Base-by-base conservation (phyloP, 805 yeast species). In the Kuraishia molischiana region DNA sequence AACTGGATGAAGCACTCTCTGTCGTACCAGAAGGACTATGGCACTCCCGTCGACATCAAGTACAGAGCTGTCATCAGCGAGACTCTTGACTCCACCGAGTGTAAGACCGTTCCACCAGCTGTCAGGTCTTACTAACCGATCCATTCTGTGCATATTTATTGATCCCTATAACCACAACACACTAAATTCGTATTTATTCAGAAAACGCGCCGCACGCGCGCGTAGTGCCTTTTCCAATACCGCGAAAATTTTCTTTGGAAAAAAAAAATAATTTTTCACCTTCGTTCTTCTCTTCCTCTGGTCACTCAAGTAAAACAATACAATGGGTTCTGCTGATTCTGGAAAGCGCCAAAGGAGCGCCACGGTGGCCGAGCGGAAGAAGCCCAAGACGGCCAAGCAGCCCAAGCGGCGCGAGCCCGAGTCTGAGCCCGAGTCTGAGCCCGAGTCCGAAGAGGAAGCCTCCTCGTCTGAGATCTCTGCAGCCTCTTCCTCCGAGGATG, bases 1-100 rank as follows among this genome's bases (percentile, higher is more conserved):
- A 72, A 87, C 74, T 90, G 98, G 98, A 86, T 85, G 90, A 92
- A 90, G 71, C 98, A 90, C 67, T 73, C 97, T 36, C 69, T 90
- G 58, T 85, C 97, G 37, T 90, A 92, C 87, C 97, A 92, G 72
- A 55, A 63, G 41, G 59, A 65, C 20, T 69, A 70, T 44, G 94
- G 90, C 53, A 90, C 73, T 33, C 70, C 72, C 38, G 86, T 85
- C 38, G 66, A 60, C 40, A 76, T 90, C 64, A 79, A 67, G 52
- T 90, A 90, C 81, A 83, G 98, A 75, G 67, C 69, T 41, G 97
- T 92, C 50, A 75, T 85, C 53, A 67, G 69, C 49, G 70, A 77
- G 43, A 90, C 98, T 32, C 74, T 90, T 63, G 96, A 92, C 65
- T 94, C 77, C 65, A 68, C 64, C 46, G 97, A 90, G 65, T 87